phyloP scores from a whole-genome alignment of 495 filamentous ascomycete genomes.

The Alectoria sarmentosa region DNA sequence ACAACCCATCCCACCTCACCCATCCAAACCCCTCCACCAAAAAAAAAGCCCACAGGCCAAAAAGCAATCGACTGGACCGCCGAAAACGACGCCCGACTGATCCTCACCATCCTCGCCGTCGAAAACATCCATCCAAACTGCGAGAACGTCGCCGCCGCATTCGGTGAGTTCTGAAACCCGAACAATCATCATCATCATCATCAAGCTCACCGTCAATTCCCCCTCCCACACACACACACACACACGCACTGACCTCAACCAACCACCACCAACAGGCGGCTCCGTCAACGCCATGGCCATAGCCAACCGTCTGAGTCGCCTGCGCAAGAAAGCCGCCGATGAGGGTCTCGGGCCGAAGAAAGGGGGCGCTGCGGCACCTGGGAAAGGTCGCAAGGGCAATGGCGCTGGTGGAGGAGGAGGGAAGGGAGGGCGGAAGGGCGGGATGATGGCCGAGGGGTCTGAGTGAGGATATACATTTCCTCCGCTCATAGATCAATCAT shows the following conservation, averaged over 20 bases:
- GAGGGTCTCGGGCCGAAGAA: neutral
- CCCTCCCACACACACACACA: neutral
- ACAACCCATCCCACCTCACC: too few relatives aligned
- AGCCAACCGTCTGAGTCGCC: neutral
- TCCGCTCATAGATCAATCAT: too few relatives aligned
- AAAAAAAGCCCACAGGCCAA: neutral
- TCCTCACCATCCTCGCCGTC: slow-evolving; percentile 1
- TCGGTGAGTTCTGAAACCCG: neutral
- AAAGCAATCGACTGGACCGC: neutral
- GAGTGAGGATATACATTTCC: neutral
- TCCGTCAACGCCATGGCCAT: neutral
- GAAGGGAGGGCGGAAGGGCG: neutral
- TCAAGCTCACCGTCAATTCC: neutral
- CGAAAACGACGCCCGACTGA: neutral
- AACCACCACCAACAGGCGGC: neutral
- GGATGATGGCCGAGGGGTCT: too few relatives aligned
- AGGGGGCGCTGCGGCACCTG: neutral
- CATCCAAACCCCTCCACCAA: neutral
- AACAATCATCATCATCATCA: too few relatives aligned
- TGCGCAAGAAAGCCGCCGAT: neutral
- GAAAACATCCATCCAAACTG: neutral
- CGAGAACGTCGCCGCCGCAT: neutral
- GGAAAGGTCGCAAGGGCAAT: neutral
- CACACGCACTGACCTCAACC: neutral
- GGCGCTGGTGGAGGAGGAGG: too few relatives aligned